phyloP scores from a whole-genome alignment of 306 rosid species.

The Gillenia trifoliata region DNA sequence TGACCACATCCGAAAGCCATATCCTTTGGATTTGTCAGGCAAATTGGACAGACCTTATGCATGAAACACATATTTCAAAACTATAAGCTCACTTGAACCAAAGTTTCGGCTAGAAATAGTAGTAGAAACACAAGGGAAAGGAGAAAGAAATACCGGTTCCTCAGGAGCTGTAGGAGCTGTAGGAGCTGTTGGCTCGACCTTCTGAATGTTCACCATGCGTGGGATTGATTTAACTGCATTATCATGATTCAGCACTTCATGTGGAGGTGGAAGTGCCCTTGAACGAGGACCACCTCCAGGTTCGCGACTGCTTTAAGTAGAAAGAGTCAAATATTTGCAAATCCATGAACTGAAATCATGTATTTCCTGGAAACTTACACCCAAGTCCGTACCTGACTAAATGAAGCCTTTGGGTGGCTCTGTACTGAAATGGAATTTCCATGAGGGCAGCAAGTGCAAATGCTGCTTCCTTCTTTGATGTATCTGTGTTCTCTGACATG shows the following conservation, averaged over 20 bases:
- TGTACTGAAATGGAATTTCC: conserved; percentile 90
- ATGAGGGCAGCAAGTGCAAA: conserved; percentile 97
- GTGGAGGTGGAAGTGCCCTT: conserved; percentile 81
- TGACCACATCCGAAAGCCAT: conserved; percentile 99
- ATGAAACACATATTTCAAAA: conserved; percentile 24
- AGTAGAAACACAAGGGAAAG: not conserved
- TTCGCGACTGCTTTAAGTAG: conserved; percentile 39
- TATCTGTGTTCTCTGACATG: conserved; percentile 70
- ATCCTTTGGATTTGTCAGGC: conserved; percentile 85
- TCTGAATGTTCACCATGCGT: conserved; percentile 15
- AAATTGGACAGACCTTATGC: conserved; percentile 79
- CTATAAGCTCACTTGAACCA: conserved; percentile 11
- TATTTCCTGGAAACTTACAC: not conserved
- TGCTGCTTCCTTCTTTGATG: conserved; percentile 77
- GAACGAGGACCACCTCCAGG: conserved; percentile 25
- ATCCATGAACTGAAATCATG: conserved; percentile 2
- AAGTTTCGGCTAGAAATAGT: conserved; percentile 8
- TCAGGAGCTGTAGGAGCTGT: conserved; percentile 34
- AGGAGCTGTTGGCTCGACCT: conserved; percentile 43
- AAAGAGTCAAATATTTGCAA: conserved; percentile 11
- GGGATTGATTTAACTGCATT: conserved; percentile 41
- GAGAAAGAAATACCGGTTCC: conserved; percentile 47
- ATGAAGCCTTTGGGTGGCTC: conserved; percentile 54
- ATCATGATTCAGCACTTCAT: conserved; percentile 62
- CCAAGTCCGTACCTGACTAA: conserved; percentile 40